Base-by-base conservation (phyloP, 2,329 filamentous ascomycete genomes). In the Alternaria rosae region DNA sequence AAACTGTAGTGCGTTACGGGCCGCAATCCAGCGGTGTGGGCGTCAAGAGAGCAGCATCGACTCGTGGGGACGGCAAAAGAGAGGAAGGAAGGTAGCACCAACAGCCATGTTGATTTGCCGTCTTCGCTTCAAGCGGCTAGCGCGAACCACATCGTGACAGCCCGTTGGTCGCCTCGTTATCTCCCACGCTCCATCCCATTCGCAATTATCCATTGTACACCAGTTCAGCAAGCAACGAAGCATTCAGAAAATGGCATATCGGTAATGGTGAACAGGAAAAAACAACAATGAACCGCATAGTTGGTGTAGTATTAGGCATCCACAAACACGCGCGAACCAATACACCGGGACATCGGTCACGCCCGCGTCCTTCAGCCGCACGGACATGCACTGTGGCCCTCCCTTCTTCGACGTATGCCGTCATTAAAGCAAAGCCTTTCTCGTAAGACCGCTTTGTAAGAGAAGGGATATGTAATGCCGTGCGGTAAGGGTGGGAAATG, bases 401-500 rank as follows among this genome's bases (percentile, higher is more conserved):
- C 26, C 58, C 32, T 54, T 50, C 47, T 58, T 48, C 32, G 20
- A 38, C 30, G 30, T 35, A 53, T 53, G 42, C 32, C 54, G 54
- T 54, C 58, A 57, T 61, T n/a, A 47, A 48, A 42, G 35, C 35
- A 25, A 17, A 43, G 28, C 30, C 41, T 45, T 35, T 59, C 35
- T 59, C 47, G 62, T 59, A 59, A 59, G 48, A 26, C 25, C 21
- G 21, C 51, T 42, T 43, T 43, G 59, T 65, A 62, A 62, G 35
- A 53, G 54, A 62, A 65, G 62, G 59, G 62, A 63, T 55, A 63
- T 56, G 38, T 52, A 38, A 52, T 30, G 56, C 57, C 50, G 21
- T 21, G 47, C 47, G 55, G 62, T 63, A 60, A 60, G 56, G 56
- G 56, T 62, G 62, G 57, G 59, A 54, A 41, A 61, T 59, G 47